Evolutionary conservation across 768 basidiomycete genomes (phyloP), one percentile per base, ranked within the genome.

Genomic region (Termitomyces sp.): DNA sequence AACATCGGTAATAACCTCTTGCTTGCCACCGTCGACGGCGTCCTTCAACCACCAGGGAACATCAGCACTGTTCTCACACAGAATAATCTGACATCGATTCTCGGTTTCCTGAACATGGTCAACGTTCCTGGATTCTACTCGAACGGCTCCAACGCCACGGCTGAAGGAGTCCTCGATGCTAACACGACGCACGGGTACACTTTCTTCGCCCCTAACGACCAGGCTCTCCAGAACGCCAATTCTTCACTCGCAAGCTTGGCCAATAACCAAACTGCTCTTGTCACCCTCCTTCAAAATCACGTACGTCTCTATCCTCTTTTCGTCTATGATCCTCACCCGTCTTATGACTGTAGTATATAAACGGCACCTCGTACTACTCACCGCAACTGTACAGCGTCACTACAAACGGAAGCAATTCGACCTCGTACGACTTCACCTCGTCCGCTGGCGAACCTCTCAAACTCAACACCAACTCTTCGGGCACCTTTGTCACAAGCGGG

Each of bases 291-390:
- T 12, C 63, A 68, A 38, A 89, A 89, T 65, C 88, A 89, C 60
- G 84, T 88, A 54, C 23, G 81, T 69, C 20, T 32, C 46, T 44
- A 7, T 18, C 15, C 49, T 43, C 20, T 16, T 27, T n/a, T n/a
- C 36, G 16, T 25, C 18, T 3, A 12, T 43, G 11, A 53, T 42
- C 13, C 9, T 47, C 23, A 20, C 16, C 4, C 12, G 36, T 41
- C 53, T 16, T 5, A n/a, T 49, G 6, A 18, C 3, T 42, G 16
- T 50, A 85, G 83, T 66, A 83, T 55, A 80, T 91, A 60, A 89
- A 89, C 67, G 88, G 84, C 23, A 78, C 87, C 0, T 76, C 83
- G 0, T 66, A 82, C 11, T 91, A 91, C 71, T 86, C 85, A 0
- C 74, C 83, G 1, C 55, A 69, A 11, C 66, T 89, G 35, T 43